These are phyloP conservation scores for Amanita pseudoporphyria DNA, from an alignment of 768 basidiomycete species.

Conservation along the genomic window DNA sequence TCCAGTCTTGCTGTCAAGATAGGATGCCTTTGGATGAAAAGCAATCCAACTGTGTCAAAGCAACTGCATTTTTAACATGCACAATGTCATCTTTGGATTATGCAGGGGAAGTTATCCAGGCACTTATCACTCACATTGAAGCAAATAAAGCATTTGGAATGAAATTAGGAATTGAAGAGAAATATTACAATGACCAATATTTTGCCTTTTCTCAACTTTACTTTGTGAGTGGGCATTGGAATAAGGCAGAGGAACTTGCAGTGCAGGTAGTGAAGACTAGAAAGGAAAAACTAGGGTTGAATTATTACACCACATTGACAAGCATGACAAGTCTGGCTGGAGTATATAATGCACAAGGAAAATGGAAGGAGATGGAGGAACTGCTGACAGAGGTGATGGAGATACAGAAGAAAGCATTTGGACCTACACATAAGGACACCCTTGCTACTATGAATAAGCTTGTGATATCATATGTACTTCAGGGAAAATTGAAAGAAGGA, in stretches of 20 bases:
- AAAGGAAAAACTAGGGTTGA: background rate
- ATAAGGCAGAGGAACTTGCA: background rate
- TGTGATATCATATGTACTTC: background rate
- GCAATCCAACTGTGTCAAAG: background rate
- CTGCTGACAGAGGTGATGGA: background rate
- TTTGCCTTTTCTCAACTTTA: background rate
- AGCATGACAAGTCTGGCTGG: slow-evolving; percentile 8
- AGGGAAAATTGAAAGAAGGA: background rate
- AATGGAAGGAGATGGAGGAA: background rate
- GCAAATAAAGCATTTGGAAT: background rate
- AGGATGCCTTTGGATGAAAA: background rate
- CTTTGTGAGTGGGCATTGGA: background rate
- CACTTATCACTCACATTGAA: slow-evolving; percentile 4
- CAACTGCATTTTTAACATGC: slow-evolving; percentile 2
- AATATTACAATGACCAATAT: slow-evolving; percentile 4
- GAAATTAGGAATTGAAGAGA: background rate
- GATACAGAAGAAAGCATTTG: background rate
- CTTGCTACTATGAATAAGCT: background rate
- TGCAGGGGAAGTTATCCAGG: background rate
- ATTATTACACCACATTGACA: background rate
- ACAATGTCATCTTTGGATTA: background rate
- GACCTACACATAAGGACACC: background rate
- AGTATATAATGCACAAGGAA: slow-evolving; percentile 5
- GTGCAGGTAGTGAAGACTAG: background rate
- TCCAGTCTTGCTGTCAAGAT: slow-evolving; percentile 8